Evolutionary conservation across 495 filamentous ascomycete species (phyloP), one percentile per base, ranked within the genome.

Genomic region (Penicillium herquei): DNA sequence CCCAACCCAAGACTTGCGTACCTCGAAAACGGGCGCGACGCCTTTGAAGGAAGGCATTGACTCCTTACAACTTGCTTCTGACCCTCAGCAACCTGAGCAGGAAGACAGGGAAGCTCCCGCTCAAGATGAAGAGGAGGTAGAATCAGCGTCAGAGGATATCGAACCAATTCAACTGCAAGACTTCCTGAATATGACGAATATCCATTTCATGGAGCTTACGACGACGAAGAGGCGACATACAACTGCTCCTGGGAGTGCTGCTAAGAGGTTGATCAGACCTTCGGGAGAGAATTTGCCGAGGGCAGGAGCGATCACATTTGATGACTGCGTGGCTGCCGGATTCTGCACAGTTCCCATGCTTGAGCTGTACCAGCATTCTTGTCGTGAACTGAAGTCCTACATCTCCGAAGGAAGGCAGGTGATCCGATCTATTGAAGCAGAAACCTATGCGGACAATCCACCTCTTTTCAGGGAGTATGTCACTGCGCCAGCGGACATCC

Each of bases 151-250:
- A 9, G 79, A 26, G 4, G 21, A 80, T 39, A 78, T 78, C 43
- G 86, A 90, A 52, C 83, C 84, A 12, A 92, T 98, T 26, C 87
- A 92, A 48, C 77, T 98, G 3, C 89, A 96, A 62, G 87, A 96
- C 37, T 98, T 98, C 72, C 73, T 98, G 43, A 89, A 96, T 61
- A 84, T 96, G 83, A 97, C 94, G 6, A 90, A 87, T 54, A 96
- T 98, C 61, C 89, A 92, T 39, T 98, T 98, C 73, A 96, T 98
- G 87, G 95, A 98, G 64, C 79, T 96, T 30, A 87, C 81, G 2
- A 97, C 89, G 2, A 97, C 93, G 0, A 98, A 97, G 69, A 78
- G 94, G 57, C 80, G 94, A 42, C 88, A 93, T 64, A 98, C 94
- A 0, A 83, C 86, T 33, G 90, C 81, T 1, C 86, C 87, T 14